Evolutionary conservation across 352 stramenopile species (phyloP), one percentile per base, ranked within the genome.

Genomic region (Phytopythium kandeliae): DNA sequence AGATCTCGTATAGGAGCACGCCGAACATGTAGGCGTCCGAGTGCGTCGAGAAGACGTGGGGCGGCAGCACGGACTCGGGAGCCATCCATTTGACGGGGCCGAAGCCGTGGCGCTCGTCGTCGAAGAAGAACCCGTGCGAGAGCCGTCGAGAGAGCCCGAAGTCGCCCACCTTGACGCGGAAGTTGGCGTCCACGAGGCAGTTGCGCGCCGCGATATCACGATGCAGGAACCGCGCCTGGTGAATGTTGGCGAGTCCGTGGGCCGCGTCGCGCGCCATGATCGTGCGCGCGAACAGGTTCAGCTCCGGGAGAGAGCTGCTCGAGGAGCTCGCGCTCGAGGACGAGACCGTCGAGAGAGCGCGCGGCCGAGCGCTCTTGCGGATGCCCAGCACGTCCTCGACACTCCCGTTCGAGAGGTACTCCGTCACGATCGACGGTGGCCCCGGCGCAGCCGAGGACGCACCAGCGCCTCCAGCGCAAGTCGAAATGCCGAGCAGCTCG

Each of bases 11-110:
- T 48, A 90, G 63, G 13, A 87, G 53, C 19, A 88, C 74, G 7
- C 76, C 78, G 25, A 88, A 90, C 72, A 86, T 86, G 66, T 86
- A 90, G 49, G 74, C 69, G 55, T 90, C 79, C 16, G 79, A 88
- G 30, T 74, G 74, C 16, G 63, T 74, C 2, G 78, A 90, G 54
- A 88, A 90, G 8, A 88, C 33, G 41, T 90, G 73, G 7, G 78
- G 79, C 16, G 79, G 72, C 12, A 74, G 48, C 9, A 88, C 69
- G 0, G 74, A 86, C 51, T 90, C 79, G 11, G 77, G 79, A 0
- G 79, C 72, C 76, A 87, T 88, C 74, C 74, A 87, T 44, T 90
- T 88, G 30, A 88, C 60, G 17, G 79, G 76, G 1, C 79, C 79
- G 25, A 88, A 87, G 24, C 72, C 76, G 28, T 73, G 75, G 15